Evolutionary conservation across 1,284 basidiomycete species (phyloP).

Genomic region (Leccinum pachyderme): DNA sequence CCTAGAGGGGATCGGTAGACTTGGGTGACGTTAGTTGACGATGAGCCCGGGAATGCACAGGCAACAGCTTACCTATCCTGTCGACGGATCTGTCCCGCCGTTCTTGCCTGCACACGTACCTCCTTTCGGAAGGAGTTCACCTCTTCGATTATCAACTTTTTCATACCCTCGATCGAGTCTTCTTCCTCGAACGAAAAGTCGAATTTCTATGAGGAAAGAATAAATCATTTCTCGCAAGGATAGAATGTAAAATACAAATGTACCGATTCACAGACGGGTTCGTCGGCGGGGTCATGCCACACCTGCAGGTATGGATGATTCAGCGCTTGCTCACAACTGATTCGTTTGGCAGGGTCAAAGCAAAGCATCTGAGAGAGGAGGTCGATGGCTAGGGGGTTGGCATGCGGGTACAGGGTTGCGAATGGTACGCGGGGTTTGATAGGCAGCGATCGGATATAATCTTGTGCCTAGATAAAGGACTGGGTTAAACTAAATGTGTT

Average conservation of each 20-base stretch:
- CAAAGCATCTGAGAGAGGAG: constrained; percentile 88
- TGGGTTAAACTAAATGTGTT: constrained; percentile 1
- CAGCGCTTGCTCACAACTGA: constrained; percentile 93
- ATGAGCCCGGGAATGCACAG: too few relatives aligned
- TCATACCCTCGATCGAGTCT: constrained; percentile 97
- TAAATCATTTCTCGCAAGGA: background rate
- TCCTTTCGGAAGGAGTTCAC: constrained; percentile 86
- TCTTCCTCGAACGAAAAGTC: constrained; percentile 99
- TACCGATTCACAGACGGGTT: constrained; percentile 76
- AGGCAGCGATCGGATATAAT: constrained; percentile 97
- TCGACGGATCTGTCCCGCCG: constrained; percentile 63
- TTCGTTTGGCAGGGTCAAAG: constrained; percentile 95
- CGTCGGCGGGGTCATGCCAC: constrained; percentile 94
- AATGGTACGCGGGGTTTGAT: constrained; percentile 95
- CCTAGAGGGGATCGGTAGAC: constrained; percentile 72
- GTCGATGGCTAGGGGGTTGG: constrained; percentile 93
- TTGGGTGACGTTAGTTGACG: constrained; percentile 9
- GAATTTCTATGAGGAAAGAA: constrained; percentile 62
- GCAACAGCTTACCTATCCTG: constrained; percentile 59
- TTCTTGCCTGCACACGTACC: constrained; percentile 76
- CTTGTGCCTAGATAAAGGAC: constrained; percentile 70
- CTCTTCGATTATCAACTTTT: constrained; percentile 91
- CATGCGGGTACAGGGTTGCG: constrained; percentile 86
- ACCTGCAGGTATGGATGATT: constrained; percentile 93
- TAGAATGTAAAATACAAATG: constrained; percentile 26